These are phyloP conservation scores for Cryomyces antarcticus DNA, from an alignment of 495 filamentous ascomycete species.

Conservation along the genomic window DNA sequence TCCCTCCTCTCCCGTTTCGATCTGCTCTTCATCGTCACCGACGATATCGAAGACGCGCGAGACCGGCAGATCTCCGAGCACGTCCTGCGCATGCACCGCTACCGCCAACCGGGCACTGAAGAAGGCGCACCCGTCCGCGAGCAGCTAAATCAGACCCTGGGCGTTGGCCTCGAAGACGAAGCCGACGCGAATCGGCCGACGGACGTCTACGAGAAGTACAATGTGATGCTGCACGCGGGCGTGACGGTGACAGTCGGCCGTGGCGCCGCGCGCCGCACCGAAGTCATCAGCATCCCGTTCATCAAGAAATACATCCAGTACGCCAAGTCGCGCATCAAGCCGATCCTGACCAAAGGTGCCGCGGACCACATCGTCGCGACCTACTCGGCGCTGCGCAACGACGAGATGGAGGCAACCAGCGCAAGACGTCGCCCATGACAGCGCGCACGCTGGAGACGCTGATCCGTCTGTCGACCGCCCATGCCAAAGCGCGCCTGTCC, in stretches of 20 bases:
- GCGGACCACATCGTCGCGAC: slow-evolving; percentile 79
- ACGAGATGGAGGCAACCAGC: slow-evolving; percentile 85
- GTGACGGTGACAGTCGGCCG: slow-evolving; percentile 57
- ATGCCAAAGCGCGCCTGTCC: slow-evolving; percentile 83
- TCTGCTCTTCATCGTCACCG: slow-evolving; percentile 92
- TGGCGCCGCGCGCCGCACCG: slow-evolving; percentile 50
- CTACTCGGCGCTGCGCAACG: slow-evolving; percentile 89
- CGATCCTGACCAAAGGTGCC: slow-evolving; percentile 77
- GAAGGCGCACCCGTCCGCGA: slow-evolving; percentile 92
- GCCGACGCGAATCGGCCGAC: slow-evolving; percentile 50
- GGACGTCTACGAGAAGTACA: slow-evolving; percentile 91
- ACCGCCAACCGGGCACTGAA: slow-evolving; percentile 82
- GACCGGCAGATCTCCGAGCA: slow-evolving; percentile 91
- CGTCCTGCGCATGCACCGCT: slow-evolving; percentile 92
- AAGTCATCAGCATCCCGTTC: slow-evolving; percentile 95
- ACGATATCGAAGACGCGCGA: slow-evolving; percentile 85
- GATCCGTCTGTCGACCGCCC: slow-evolving; percentile 89
- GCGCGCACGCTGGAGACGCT: slow-evolving; percentile 93
- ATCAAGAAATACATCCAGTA: slow-evolving; percentile 99
- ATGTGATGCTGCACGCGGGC: slow-evolving; percentile 86
- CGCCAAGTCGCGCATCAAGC: slow-evolving; percentile 81
- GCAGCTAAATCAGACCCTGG: slow-evolving; percentile 62
- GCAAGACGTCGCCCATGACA: slow-evolving; percentile 85
- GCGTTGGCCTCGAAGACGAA: slow-evolving; percentile 69
- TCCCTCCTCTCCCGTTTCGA: slow-evolving; percentile 97